Evolutionary conservation across 2,329 filamentous ascomycete species (phyloP), one percentile per base, ranked within the genome.

Genomic region (Ceratocystis huliohia): DNA sequence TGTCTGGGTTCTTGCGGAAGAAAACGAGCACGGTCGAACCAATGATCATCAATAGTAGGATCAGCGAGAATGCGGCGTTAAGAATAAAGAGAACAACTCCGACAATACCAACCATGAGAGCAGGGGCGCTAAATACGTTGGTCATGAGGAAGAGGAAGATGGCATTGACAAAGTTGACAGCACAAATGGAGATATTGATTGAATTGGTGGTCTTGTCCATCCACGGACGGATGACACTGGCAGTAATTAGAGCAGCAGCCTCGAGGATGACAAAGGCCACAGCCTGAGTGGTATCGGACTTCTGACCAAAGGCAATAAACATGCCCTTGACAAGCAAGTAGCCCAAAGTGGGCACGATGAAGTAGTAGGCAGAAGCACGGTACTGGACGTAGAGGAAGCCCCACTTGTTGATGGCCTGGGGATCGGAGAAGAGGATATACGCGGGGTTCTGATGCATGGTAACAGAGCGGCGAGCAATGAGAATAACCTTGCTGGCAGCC

Each of bases 201-300:
- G 87, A 87, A 76, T 96, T 97, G 69, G 91, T 96, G 79, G 92
- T 93, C 84, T 96, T 96, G 81, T 96, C 93, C 93, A 97, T 97
- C 88, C 91, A 97, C 20, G 93, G 93, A 68, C 90, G 87, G 70
- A 96, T 78, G 65, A 96, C 87, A 68, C 86, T 88, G 66, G 91
- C 86, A 25, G 78, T 85, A 71, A 96, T 88, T 66, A 97, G 81
- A 71, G 88, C 87, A 64, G 77, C 84, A 1, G 87, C 87, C 76
- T 97, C 93, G 66, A 96, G 85, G 68, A 96, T 80, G 50, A 97
- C 80, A 67, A 96, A 82, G 17, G 87, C 89, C 67, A 96, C 81
- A 8, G 91, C 90, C 76, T 96, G 91, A 22, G 87, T 85, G 3
- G 84, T 83, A 41, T 86, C 84, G 44, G 80, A 83, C 56, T 78